Percentiles rank a stretch among this genome's conserved stretches.
Evolutionary conservation across 768 basidiomycete species (phyloP).

Genomic region (Paxillus involutus): DNA sequence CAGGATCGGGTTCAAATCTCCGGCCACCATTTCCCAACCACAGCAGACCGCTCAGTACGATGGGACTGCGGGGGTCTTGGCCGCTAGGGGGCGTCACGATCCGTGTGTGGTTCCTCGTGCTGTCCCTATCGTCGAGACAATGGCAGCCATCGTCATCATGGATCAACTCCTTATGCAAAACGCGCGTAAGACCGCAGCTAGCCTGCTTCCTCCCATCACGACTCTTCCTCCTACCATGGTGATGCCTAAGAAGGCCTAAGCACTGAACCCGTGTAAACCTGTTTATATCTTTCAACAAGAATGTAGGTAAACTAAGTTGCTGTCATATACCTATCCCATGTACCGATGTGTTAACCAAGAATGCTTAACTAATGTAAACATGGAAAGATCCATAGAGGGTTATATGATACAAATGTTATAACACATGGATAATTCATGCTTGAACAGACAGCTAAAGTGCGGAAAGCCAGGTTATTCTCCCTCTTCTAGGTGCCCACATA

Average conservation of each 20-base stretch:
- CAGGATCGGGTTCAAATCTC: constrained; percentile 96
- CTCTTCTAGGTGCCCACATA: constrained; percentile 47
- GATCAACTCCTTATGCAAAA: constrained; percentile 91
- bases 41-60: constrained; percentile 93
- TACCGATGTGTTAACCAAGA: background rate
- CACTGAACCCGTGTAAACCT: constrained; percentile 10
- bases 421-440: background rate
- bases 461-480: constrained; percentile 36
- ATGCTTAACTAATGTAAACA: background rate
- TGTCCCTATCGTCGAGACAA: constrained; percentile 96
- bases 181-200: constrained; percentile 69
- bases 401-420: constrained; percentile 13
- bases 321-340: background rate
- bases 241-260: constrained; percentile 57
- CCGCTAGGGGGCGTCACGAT: constrained; percentile 92
- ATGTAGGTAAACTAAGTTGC: background rate
- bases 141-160: constrained; percentile 96
- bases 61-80: constrained; percentile 83
- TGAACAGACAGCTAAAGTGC: background rate
- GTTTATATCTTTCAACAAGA: constrained; percentile 3
- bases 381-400: constrained; percentile 8
- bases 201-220: constrained; percentile 78
- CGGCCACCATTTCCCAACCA: constrained; percentile 93
- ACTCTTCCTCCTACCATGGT: constrained; percentile 95
- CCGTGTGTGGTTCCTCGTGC: constrained; percentile 97